phyloP scores from a whole-genome alignment of 225 moss, liverwort and hornwort genomes.

The Sphagnum tenellum region DNA sequence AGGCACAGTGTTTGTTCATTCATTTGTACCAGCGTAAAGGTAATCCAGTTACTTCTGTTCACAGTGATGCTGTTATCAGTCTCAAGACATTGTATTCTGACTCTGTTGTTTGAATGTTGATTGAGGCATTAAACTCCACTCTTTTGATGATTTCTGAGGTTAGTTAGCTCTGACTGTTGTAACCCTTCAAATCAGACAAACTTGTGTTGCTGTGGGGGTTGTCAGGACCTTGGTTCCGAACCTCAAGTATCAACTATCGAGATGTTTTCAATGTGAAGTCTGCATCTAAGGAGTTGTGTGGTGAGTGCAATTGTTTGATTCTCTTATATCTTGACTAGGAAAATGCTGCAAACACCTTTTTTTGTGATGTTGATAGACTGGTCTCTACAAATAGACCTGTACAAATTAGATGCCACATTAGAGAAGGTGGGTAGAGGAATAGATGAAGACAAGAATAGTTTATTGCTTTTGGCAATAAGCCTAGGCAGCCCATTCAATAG shows the following conservation, averaged over 20 bases:
- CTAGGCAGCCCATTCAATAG: too few species aligned
- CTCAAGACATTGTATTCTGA: background rate
- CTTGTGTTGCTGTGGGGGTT: background rate
- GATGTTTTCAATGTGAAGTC: constrained; percentile 51
- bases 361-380: background rate
- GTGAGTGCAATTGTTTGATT: constrained; percentile 17
- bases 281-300: constrained; percentile 62
- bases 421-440: too few species aligned
- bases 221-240: constrained; percentile 93
- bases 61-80: background rate
- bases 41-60: constrained; percentile 8
- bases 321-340: background rate
- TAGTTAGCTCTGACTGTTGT: constrained; percentile 5
- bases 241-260: constrained; percentile 49
- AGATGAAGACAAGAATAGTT: too few species aligned
- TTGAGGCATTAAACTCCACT: constrained; percentile 2
- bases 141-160: constrained; percentile 1
- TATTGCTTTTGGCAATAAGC: too few species aligned
- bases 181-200: too few species aligned
- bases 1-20: constrained; percentile 83
- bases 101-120: background rate
- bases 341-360: background rate
- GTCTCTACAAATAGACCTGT: too few species aligned
- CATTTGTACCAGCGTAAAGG: constrained; percentile 94
- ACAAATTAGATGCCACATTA: too few species aligned